Percentiles rank a stretch among this genome's conserved stretches.
Conservation (phyloP, 257 asterid genomes). For the Ocimum tenuiflorum region DNA sequence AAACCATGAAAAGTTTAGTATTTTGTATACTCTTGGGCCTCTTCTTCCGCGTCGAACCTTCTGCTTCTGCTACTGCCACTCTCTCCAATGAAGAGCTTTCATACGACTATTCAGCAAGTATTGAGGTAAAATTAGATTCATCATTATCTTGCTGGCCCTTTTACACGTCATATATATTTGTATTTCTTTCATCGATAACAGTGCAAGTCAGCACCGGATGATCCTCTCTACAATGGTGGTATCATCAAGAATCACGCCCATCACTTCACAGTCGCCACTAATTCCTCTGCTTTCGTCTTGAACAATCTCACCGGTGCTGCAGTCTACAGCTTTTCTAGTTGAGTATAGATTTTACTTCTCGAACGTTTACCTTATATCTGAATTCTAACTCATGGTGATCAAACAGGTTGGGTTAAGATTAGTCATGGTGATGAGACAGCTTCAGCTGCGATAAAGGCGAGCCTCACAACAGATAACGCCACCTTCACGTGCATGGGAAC, state of each 20-base stretch:
- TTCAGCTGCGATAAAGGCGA: conserved; percentile 34
- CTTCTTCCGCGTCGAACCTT: neutral
- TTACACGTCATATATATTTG: neutral
- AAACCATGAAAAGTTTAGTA: conserved; percentile 13
- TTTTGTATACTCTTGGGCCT: conserved; percentile 7
- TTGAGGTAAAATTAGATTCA: conserved; percentile 23
- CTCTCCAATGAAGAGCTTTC: conserved; percentile 9
- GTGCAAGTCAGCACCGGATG: conserved; percentile 50
- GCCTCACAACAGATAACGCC: conserved; percentile 28
- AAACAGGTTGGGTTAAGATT: conserved; percentile 52
- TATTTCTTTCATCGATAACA: conserved; percentile 15
- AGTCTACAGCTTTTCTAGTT: conserved; percentile 54
- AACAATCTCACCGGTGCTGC: conserved; percentile 41
- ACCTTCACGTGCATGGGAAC: conserved; percentile 39
- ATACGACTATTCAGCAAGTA: conserved; percentile 34
- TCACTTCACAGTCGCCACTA: neutral
- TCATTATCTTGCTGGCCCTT: neutral
- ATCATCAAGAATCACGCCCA: conserved; percentile 28
- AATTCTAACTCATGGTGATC: neutral
- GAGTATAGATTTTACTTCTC: conserved; percentile 12
- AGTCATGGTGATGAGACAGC: conserved; percentile 12
- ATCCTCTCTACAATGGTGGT: conserved; percentile 56
- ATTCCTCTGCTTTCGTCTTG: conserved; percentile 27
- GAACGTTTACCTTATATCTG: neutral
- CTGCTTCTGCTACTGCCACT: neutral